Base-by-base conservation (phyloP, 768 basidiomycete species). In the Boletus coccyginus region DNA sequence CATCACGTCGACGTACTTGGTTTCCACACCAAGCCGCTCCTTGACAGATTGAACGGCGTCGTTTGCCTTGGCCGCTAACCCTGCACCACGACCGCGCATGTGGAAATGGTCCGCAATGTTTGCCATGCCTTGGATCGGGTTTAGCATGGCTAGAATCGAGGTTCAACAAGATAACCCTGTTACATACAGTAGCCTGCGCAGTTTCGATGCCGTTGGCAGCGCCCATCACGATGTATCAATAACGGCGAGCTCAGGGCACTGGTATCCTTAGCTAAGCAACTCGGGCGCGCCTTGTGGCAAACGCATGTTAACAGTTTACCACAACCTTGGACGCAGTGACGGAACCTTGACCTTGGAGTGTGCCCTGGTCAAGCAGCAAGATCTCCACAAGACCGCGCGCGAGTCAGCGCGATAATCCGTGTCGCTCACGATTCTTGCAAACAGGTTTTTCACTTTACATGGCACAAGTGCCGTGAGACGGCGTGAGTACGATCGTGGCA, bases 1-100 rank as follows among this genome's bases (percentile, higher is more conserved):
- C 14, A 72, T 71, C 31, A 87, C 65, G 65, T 88, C 85, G 19
- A 85, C 78, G 59, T 79, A 83, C n/a, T 76, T 75, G 33, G 74
- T 74, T 9, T 61, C 57, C 7, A 75, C 70, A 38, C 75, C 63
- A 51, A 72, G 71, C 43, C 70, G 69, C 36, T 69, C 50, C 13
- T 70, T 65, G 19, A 75, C 57, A 2, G 66, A 58, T 49, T 75
- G 74, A 8, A 71, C 62, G 13, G 69, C 56, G 7, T 59, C 63
- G 40, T 77, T 75, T 39, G 71, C 68, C 12, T 57, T 54, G 45
- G 12, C 19, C 14, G 49, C 35, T 7, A 56, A 19, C 16, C 29
- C 21, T 21, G 21, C 29, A 1, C 48, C n/a, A 17, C 43, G 50
- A 6, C 49, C 19, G 16, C 51, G 39, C 38, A 54, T 43, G 35